Base-by-base conservation (phyloP, 129 eudicot species). In the Calendula officinalis region DNA sequence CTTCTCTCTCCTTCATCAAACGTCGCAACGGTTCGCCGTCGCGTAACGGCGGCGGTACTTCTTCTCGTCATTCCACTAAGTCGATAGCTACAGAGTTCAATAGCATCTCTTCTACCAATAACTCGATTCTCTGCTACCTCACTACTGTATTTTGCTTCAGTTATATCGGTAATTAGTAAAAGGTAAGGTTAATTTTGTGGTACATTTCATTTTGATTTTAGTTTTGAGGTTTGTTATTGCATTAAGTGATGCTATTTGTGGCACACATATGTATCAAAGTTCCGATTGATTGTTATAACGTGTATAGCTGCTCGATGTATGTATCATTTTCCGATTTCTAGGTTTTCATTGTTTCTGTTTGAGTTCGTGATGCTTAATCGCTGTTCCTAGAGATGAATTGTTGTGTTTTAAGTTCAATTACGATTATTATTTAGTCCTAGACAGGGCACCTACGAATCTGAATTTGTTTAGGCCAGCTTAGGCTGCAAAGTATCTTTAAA, bases 21-120 rank as follows among this genome's bases (percentile, higher is more conserved):
- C 80, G 42, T 70, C 70, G 57, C 81, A 84, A 81, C 91, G 86
- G 95, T 79, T 81, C 88, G 83, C 88, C 90, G 83, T 64, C 75
- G 79, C 67, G 56, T 72, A 36, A 46, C 80, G 83, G 73, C 77
- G 87, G 78, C 79, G 61, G 56, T 43, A 40, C 70, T 73, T 54
- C 38, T 46, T 41, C 61, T 57, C 13, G 22, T 69, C 42, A 13
- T 33, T 42, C 36, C 4, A 44, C 53, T 27, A 34, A 81, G 54
- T 45, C 27, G 43, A 45, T 10, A 1, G 4, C 49, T 49, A 64
- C 67, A 60, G 43, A 11, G 33, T 22, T 56, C 56, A 32, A 56
- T 41, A 41, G 43, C 46, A 12, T 12, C 39, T 36, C 32, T 15
- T 5, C 27, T 32, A 39, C 56, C 61, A 22, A 22, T 41, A 40